phyloP scores from a whole-genome alignment of 805 yeast genomes.

The Monosporozyma yasuniensis region DNA sequence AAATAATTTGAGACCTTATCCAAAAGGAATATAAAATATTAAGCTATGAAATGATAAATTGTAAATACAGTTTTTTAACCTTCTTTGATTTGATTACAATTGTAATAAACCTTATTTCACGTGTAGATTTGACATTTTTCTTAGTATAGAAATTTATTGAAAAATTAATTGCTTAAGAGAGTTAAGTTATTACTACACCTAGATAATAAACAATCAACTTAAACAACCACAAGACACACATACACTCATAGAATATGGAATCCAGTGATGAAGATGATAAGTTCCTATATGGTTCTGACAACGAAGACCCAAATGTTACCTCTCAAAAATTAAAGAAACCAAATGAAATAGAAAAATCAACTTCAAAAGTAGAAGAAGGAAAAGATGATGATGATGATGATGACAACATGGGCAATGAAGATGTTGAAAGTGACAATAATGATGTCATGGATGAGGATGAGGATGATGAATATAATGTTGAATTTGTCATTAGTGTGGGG shows the following conservation, averaged over 20 bases:
- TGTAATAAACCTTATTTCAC: too few species aligned
- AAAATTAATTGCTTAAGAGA: not conserved
- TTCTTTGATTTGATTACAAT: too few species aligned
- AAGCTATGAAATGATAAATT: too few species aligned
- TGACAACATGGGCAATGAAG: not conserved
- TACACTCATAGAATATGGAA: constrained; percentile 11
- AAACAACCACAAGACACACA: not conserved
- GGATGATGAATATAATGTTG: constrained; percentile 53
- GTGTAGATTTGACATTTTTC: not conserved
- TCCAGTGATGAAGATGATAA: constrained; percentile 31
- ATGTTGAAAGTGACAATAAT: not conserved
- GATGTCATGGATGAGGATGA: constrained; percentile 17
- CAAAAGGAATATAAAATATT: too few species aligned
- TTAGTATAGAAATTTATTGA: not conserved
- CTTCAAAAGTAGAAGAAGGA: not conserved
- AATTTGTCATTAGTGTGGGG: constrained; percentile 62
- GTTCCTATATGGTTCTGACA: constrained; percentile 29
- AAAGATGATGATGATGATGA: constrained; percentile 1
- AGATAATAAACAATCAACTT: too few species aligned
- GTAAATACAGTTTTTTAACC: too few species aligned
- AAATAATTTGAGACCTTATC: too few species aligned
- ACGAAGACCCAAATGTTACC: constrained; percentile 11
- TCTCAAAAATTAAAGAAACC: not conserved
- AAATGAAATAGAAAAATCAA: constrained; percentile 4
- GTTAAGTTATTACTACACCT: too few species aligned